Evolutionary conservation across 2,329 filamentous ascomycete species (phyloP), one percentile per base, ranked within the genome.

Genomic region (Paracoccidioides brasiliensis): DNA sequence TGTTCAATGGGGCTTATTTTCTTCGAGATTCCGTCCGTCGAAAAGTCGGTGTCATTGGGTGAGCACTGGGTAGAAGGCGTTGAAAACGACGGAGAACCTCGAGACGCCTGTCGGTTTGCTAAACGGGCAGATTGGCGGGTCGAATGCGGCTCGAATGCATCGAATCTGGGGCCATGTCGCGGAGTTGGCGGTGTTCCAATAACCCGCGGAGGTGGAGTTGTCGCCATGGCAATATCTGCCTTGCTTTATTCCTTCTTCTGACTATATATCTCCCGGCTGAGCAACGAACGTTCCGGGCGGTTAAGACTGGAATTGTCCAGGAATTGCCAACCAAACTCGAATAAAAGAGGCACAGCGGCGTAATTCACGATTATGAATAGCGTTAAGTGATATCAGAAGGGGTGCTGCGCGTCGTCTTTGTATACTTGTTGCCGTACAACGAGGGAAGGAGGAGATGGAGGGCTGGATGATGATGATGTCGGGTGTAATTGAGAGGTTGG

Each of bases 171-270:
- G 48, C 74, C 75, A 67, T 75, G 71, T 55, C 69, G 70, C 52
- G 75, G 75, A 57, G 74, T 73, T 44, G 67, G 64, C 46, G 75
- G 75, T 50, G 70, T 70, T n/a, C 69, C 64, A 54, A 72, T 60
- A 32, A 60, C 62, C 38, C 67, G 67, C 40, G 69, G 66, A n/a
- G 74, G 74, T 55, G 74, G 74, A 62, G 74, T 76, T 41, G 72
- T 69, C 53, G 72, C 69, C 72, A 75, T 75, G 53, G 55, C 12
- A 53, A 14, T 42, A 14, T 5, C n/a, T 12, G 30, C 28, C 48
- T 14, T 38, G 15, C 49, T 40, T 2, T 10, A 12, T 30, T 52
- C 37, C 5, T 41, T 30, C 22, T 33, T 42, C 2, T 33, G 28
- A 33, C 44, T 37, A 42, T 30, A 8, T 15, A 52, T 32, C 42